Conservation (phyloP, 2,329 filamentous ascomycete species). For the Calonectria pseudoturangicola region DNA sequence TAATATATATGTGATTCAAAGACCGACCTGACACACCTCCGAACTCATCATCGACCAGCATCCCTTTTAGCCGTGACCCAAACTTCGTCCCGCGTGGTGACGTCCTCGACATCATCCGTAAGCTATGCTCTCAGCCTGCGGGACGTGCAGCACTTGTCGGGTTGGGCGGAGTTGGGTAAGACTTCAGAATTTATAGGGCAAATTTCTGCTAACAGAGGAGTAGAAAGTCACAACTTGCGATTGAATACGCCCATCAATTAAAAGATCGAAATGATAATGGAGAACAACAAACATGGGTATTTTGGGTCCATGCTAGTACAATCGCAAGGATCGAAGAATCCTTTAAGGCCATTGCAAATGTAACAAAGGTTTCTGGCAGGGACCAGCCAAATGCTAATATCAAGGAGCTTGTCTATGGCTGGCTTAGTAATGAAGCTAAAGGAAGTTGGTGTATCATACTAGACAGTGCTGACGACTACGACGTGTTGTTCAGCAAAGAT, state of each 20-base stretch:
- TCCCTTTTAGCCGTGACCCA: conserved; percentile 56
- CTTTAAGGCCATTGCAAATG: conserved; percentile 21
- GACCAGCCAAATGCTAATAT: conserved; percentile 14
- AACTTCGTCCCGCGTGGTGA: conserved; percentile 54
- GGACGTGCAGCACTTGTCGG: conserved; percentile 56
- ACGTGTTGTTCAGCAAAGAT: too few relatives aligned
- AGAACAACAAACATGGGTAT: conserved; percentile 55
- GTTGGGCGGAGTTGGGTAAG: conserved; percentile 56
- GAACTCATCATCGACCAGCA: conserved; percentile 12
- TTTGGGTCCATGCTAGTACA: conserved; percentile 56
- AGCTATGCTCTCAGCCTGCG: conserved; percentile 47
- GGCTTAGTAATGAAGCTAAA: not conserved
- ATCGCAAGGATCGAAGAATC: conserved; percentile 4
- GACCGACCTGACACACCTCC: conserved; percentile 9
- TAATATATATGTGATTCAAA: not conserved
- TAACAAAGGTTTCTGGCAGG: not conserved
- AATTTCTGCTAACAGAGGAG: not conserved
- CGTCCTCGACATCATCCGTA: conserved; percentile 50
- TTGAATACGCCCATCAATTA: conserved; percentile 60
- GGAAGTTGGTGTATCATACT: conserved; percentile 3
- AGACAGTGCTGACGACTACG: conserved; percentile 7
- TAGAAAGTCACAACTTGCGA: conserved; percentile 53
- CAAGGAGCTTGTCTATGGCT: not conserved
- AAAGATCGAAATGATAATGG: conserved; percentile 38
- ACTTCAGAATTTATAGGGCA: too few relatives aligned